Evolutionary conservation across 306 rosid genomes (phyloP).

Genomic region (Echinosophora koreensis): DNA sequence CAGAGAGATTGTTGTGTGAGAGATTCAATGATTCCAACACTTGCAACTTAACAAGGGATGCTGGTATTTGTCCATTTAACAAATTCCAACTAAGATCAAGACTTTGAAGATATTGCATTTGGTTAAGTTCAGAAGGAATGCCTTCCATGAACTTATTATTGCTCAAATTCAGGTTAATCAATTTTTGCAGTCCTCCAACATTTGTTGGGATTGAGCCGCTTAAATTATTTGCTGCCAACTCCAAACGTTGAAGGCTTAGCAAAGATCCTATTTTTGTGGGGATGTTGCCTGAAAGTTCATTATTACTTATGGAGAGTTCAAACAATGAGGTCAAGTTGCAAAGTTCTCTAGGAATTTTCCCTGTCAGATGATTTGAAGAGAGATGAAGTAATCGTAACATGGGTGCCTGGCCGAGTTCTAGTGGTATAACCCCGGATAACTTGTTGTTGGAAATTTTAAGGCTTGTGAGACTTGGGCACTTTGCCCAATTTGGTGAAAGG

Average conservation of each 20-base stretch:
- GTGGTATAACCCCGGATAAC: slow-evolving; percentile 45
- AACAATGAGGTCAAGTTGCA: slow-evolving; percentile 34
- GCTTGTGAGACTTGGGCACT: slow-evolving; percentile 10
- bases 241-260: not conserved
- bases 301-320: slow-evolving; percentile 21
- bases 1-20: slow-evolving; percentile 56
- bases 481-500: slow-evolving; percentile 40
- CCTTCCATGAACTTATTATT: slow-evolving; percentile 21
- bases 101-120: slow-evolving; percentile 37
- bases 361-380: slow-evolving; percentile 48
- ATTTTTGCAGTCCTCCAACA: not conserved
- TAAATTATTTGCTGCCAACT: slow-evolving; percentile 39
- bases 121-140: slow-evolving; percentile 36
- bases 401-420: slow-evolving; percentile 37
- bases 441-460: slow-evolving; percentile 28
- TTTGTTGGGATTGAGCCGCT: slow-evolving; percentile 41
- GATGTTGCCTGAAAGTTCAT: slow-evolving; percentile 40
- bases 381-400: slow-evolving; percentile 41
- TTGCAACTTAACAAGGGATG: slow-evolving; percentile 42
- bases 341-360: slow-evolving; percentile 57
- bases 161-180: slow-evolving; percentile 40
- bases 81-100: slow-evolving; percentile 59
- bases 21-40: slow-evolving; percentile 52
- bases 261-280: slow-evolving; percentile 42
- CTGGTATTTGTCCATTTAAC: slow-evolving; percentile 46